Evolutionary conservation across 768 basidiomycete species (phyloP), one percentile per base, ranked within the genome.

Genomic region (Tricholoma saponaceum): DNA sequence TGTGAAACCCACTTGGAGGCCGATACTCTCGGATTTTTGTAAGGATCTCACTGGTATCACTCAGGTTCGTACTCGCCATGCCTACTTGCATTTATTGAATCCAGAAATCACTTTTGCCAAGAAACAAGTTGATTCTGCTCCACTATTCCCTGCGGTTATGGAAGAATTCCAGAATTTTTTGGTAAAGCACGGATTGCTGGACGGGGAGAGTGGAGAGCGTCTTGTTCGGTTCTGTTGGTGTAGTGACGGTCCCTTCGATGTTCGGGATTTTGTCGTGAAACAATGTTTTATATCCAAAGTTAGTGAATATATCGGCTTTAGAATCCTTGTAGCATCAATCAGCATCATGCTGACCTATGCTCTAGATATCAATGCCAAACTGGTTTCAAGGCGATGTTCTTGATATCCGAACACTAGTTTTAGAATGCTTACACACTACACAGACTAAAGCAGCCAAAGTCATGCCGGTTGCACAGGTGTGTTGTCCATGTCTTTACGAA

Each of bases 271-370:
- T 64, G 83, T 93, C 56, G 84, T 90, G 51, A 95, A 94, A 70
- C 92, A 94, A 69, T 92, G 87, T 67, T 93, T 92, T 69, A 90
- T 94, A 64, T 93, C 91, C 50, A 83, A 85, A 70, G 88, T 87
- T 55, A 61, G 77, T 74, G 57, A 57, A 56, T 43, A 46, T 53
- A 41, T 56, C 59, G 58, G 54, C 46, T 52, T 14, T 26, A 13
- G 18, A 35, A 52, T 52, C 22, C 30, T 23, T 20, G 32, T 50
- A 53, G 28, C 46, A 30, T 53, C 57, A 51, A 32, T n/a, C 35
- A 33, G 55, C 39, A 46, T 37, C 30, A 44, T 54, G 33, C 41
- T 18, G 37, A 30, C 35, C 35, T 41, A 20, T 41, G 20, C 41
- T 50, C 47, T 70, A 88, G 84, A 76, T 89, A 20, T 65, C 76